phyloP scores from a whole-genome alignment of 352 stramenopile species.

The Phytopythium oedochilum region DNA sequence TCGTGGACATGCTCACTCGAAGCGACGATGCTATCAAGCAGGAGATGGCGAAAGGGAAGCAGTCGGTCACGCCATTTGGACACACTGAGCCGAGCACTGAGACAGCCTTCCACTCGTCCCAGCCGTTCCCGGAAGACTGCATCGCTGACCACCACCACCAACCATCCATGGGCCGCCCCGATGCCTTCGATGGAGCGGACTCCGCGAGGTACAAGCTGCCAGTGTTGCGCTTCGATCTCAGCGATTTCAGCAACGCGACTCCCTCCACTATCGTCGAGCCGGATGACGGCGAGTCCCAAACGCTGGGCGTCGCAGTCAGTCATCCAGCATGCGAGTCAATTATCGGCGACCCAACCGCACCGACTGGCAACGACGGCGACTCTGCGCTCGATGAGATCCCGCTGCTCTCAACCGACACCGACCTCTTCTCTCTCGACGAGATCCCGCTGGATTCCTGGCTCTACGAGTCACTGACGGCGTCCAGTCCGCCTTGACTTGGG shows the following conservation, averaged over 20 bases:
- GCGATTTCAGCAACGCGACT: neutral
- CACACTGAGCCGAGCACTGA: neutral
- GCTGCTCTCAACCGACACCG: neutral
- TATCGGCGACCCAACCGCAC: neutral
- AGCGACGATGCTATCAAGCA: neutral
- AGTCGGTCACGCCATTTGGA: neutral
- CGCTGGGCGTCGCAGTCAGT: neutral
- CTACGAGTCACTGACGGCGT: neutral
- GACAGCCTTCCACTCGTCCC: neutral
- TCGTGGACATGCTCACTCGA: neutral
- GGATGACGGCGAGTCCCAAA: neutral
- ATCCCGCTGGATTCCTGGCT: conserved; percentile 6
- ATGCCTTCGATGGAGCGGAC: neutral
- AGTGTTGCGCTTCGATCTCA: conserved; percentile 1
- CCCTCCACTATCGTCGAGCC: neutral
- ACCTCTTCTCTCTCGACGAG: neutral
- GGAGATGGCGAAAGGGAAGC: neutral
- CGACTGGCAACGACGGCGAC: neutral
- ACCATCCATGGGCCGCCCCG: neutral
- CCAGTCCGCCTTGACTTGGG: neutral
- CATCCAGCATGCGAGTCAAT: neutral
- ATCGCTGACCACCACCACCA: neutral
- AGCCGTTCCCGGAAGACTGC: conserved; percentile 2
- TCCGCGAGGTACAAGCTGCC: neutral
- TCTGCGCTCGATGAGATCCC: neutral